These are phyloP conservation scores for Hypoxylon lienhwacheense DNA, from an alignment of 495 filamentous ascomycete genomes.

Conservation along the genomic window DNA sequence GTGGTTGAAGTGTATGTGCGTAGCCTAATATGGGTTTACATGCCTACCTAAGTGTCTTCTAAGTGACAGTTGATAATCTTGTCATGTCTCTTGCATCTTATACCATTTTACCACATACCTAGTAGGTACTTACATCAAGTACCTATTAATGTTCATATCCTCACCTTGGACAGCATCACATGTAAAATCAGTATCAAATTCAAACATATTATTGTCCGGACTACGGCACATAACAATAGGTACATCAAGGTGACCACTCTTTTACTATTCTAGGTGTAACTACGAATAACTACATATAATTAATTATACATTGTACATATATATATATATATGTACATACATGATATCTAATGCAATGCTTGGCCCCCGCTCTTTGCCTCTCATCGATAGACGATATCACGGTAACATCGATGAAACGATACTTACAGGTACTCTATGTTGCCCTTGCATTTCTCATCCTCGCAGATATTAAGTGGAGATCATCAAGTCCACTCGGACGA, in stretches of 20 bases:
- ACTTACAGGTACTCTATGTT: conserved; percentile 8
- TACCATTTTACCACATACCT: no score
- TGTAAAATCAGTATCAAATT: conserved; percentile 17
- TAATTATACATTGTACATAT: no score
- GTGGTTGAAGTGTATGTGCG: no score
- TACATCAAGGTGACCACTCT: background rate
- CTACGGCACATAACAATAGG: background rate
- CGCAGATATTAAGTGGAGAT: conserved; percentile 22
- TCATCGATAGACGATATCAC: conserved; percentile 19
- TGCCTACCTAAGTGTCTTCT: no score
- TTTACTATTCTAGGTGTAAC: no score
- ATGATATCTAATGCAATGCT: background rate
- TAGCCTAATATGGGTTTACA: no score
- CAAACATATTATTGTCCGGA: conserved; percentile 3
- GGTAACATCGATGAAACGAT: conserved; percentile 13
- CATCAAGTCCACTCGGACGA: conserved; percentile 14
- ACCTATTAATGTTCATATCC: no score
- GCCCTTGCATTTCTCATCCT: conserved; percentile 28
- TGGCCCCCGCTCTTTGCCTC: conserved; percentile 7
- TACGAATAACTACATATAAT: no score
- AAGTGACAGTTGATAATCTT: no score
- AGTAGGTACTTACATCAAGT: no score
- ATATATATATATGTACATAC: no score
- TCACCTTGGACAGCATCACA: conserved; percentile 29
- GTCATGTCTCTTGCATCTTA: no score